These are phyloP conservation scores for Athelia sp. DNA, from an alignment of 1,284 basidiomycete genomes.

Conservation along the genomic window DNA sequence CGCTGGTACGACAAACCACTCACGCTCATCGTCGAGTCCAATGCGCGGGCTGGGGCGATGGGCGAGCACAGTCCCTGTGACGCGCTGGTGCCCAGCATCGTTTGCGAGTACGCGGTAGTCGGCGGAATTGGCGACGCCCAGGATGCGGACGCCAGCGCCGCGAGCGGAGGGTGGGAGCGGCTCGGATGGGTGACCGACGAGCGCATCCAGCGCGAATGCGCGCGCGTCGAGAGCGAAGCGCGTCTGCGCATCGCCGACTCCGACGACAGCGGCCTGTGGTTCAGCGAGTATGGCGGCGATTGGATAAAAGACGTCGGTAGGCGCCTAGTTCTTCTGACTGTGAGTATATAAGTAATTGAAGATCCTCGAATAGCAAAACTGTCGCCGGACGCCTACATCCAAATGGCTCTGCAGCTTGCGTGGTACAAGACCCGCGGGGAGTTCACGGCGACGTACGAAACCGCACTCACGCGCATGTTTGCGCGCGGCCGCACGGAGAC, in stretches of 20 bases:
- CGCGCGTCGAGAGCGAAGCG: constrained; percentile 56
- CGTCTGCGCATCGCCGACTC: constrained; percentile 69
- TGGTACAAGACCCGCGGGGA: constrained; percentile 79
- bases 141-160: too few species aligned
- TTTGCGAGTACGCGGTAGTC: constrained; percentile 72
- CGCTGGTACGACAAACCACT: constrained; percentile 94
- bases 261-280: constrained; percentile 84
- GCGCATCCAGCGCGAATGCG: constrained; percentile 53
- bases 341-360: not conserved
- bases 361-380: constrained; percentile 55
- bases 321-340: constrained; percentile 17
- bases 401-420: constrained; percentile 92
- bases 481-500: constrained; percentile 91
- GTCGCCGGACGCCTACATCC: constrained; percentile 88
- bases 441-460: constrained; percentile 93
- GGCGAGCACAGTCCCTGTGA: constrained; percentile 95
- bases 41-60: constrained; percentile 80
- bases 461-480: constrained; percentile 89
- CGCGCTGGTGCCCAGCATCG: constrained; percentile 86
- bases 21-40: constrained; percentile 81
- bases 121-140: too few species aligned
- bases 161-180: constrained; percentile 55
- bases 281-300: constrained; percentile 80
- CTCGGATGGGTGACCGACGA: constrained; percentile 79
- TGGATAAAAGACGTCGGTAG: constrained; percentile 85